Evolutionary conservation across 1,139 yeast species (phyloP).

Genomic region (Spathaspora sp.): DNA sequence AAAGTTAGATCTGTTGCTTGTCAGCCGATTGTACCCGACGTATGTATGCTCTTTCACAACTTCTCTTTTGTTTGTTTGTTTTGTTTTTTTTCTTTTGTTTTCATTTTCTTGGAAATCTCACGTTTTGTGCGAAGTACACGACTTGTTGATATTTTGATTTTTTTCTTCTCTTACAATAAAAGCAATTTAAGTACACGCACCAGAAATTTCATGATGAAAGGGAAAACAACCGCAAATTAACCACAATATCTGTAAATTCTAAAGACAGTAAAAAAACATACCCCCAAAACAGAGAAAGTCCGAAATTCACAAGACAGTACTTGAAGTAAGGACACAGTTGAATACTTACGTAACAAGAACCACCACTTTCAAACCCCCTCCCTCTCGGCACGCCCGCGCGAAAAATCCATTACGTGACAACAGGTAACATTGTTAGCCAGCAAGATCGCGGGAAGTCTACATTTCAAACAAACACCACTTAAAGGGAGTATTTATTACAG

Average conservation of each 20-base stretch:
- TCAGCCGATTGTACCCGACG: not conserved
- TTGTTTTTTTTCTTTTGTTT: not conserved
- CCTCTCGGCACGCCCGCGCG: too few species aligned
- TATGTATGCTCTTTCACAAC: not conserved
- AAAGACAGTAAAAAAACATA: not conserved
- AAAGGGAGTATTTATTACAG: not conserved
- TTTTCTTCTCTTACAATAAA: not conserved
- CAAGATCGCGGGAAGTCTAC: not conserved
- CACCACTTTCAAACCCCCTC: too few species aligned
- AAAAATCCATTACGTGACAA: too few species aligned
- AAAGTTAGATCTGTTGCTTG: not conserved
- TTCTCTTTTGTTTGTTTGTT: not conserved
- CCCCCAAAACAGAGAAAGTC: not conserved
- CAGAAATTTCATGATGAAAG: not conserved
- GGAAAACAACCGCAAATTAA: not conserved
- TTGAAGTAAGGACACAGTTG: not conserved
- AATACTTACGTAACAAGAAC: not conserved
- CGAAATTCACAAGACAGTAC: not conserved
- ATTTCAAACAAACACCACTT: not conserved
- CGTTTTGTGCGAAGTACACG: conserved; percentile 1
- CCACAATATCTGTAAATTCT: not conserved
- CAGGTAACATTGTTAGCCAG: not conserved
- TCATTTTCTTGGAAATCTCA: not conserved
- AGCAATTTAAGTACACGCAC: not conserved
- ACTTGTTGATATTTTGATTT: conserved; percentile 1